Evolutionary conservation across 1,284 basidiomycete species (phyloP).

Genomic region (Abortiporus biennis): DNA sequence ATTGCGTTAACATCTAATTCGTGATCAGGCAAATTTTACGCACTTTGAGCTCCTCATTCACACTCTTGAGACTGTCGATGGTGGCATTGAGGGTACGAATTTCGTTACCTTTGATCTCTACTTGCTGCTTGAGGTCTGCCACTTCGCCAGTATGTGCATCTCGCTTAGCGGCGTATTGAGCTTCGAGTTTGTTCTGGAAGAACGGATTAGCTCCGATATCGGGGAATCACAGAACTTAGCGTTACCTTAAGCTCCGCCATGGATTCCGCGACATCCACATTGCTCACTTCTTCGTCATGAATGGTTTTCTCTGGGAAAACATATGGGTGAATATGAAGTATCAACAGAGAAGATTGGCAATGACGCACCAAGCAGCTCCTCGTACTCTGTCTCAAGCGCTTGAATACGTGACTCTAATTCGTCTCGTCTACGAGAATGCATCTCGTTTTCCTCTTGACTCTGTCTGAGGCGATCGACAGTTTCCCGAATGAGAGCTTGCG

Average conservation of each 20-base stretch:
- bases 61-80: conserved; percentile 91
- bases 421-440: conserved; percentile 76
- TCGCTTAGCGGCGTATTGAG: conserved; percentile 89
- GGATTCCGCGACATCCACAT: conserved; percentile 74
- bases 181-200: conserved; percentile 89
- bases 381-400: conserved; percentile 88
- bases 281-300: conserved; percentile 75
- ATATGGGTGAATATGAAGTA: no score
- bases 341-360: conserved; percentile 10
- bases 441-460: conserved; percentile 89
- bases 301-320: conserved; percentile 73
- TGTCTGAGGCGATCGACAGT: conserved; percentile 86
- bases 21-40: conserved; percentile 13
- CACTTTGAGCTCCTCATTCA: conserved; percentile 98
- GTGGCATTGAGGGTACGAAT: conserved; percentile 80
- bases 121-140: conserved; percentile 85
- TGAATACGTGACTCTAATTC: conserved; percentile 84
- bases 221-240: neutral
- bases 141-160: conserved; percentile 87
- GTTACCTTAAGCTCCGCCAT: conserved; percentile 87
- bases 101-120: conserved; percentile 85
- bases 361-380: conserved; percentile 82
- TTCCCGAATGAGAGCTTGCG: conserved; percentile 82
- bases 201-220: neutral
- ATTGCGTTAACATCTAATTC: neutral